Conservation (phyloP, 768 basidiomycete genomes). For the Leccinum variicolor region DNA sequence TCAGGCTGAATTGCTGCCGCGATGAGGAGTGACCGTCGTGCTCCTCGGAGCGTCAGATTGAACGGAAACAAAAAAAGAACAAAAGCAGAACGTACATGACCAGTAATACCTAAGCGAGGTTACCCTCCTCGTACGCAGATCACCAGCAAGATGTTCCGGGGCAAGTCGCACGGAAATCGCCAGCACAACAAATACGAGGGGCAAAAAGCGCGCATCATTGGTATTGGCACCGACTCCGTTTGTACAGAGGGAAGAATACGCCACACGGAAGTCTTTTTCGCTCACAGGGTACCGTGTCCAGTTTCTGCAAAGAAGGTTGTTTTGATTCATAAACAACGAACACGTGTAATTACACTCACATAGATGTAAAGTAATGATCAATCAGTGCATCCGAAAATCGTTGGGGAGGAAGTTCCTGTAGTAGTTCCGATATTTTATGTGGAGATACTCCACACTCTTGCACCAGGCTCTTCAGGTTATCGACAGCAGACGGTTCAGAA, state of each 20-base stretch:
- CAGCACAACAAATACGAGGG: slow-evolving; percentile 89
- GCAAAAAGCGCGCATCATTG: slow-evolving; percentile 79
- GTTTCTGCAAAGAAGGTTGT: slow-evolving; percentile 50
- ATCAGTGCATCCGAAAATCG: slow-evolving; percentile 73
- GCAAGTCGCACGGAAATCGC: slow-evolving; percentile 85
- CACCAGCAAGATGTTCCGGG: slow-evolving; percentile 80
- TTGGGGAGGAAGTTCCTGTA: slow-evolving; percentile 83
- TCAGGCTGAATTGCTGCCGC: slow-evolving; percentile 94
- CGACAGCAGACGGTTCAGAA: slow-evolving; percentile 56
- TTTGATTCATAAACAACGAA: neutral
- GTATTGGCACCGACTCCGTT: slow-evolving; percentile 63
- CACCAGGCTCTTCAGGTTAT: slow-evolving; percentile 81
- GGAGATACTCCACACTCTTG: slow-evolving; percentile 92
- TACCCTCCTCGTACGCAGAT: slow-evolving; percentile 68
- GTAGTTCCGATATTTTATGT: slow-evolving; percentile 84
- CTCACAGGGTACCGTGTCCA: slow-evolving; percentile 93
- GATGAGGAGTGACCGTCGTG: slow-evolving; percentile 82
- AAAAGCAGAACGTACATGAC: slow-evolving; percentile 68
- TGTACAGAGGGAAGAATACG: slow-evolving; percentile 64
- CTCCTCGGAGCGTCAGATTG: slow-evolving; percentile 39
- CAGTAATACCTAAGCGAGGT: slow-evolving; percentile 92
- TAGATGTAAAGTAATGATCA: slow-evolving; percentile 73
- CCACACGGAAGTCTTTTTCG: slow-evolving; percentile 73
- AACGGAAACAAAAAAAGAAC: slow-evolving; percentile 1
- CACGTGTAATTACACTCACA: slow-evolving; percentile 44